phyloP scores from a whole-genome alignment of 2,329 filamentous ascomycete genomes.

The Orbilia brochopaga region DNA sequence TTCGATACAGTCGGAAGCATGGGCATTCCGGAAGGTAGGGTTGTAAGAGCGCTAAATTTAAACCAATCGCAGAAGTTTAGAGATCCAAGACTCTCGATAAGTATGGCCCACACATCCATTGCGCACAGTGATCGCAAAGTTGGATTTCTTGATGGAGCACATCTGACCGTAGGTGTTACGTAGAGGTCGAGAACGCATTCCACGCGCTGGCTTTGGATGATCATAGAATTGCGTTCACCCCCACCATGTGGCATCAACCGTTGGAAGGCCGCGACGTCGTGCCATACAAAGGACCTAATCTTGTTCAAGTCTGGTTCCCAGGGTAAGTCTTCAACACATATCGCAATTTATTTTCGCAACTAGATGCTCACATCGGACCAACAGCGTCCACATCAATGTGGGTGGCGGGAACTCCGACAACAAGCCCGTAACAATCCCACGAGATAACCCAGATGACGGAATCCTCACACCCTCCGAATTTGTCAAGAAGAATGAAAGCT shows the following conservation, averaged over 20 bases:
- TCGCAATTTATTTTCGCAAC: neutral
- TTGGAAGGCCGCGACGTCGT: conserved; percentile 53
- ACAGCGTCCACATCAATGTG: conserved; percentile 63
- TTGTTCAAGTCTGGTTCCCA: conserved; percentile 47
- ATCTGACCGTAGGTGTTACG: conserved; percentile 30
- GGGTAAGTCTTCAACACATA: conserved; percentile 16
- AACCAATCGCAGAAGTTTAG: conserved; percentile 50
- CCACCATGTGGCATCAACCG: conserved; percentile 64
- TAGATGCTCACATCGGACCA: neutral
- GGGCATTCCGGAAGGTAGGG: conserved; percentile 55
- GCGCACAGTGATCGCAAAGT: neutral
- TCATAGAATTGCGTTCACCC: conserved; percentile 60
- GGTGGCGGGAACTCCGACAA: conserved; percentile 60
- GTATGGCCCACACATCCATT: conserved; percentile 8
- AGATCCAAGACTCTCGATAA: conserved; percentile 37
- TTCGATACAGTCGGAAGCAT: conserved; percentile 57
- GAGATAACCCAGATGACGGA: conserved; percentile 34
- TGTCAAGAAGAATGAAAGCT: conserved; percentile 39
- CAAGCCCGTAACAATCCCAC: conserved; percentile 41
- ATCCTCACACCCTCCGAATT: conserved; percentile 32
- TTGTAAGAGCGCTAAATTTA: conserved; percentile 51
- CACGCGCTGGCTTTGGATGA: conserved; percentile 59
- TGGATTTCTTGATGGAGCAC: neutral
- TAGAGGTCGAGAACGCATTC: conserved; percentile 58
- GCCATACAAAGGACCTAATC: conserved; percentile 30